Evolutionary conservation across 2,329 filamentous ascomycete species (phyloP), one percentile per base, ranked within the genome.

Genomic region (Acephala macrosclerotiorum): DNA sequence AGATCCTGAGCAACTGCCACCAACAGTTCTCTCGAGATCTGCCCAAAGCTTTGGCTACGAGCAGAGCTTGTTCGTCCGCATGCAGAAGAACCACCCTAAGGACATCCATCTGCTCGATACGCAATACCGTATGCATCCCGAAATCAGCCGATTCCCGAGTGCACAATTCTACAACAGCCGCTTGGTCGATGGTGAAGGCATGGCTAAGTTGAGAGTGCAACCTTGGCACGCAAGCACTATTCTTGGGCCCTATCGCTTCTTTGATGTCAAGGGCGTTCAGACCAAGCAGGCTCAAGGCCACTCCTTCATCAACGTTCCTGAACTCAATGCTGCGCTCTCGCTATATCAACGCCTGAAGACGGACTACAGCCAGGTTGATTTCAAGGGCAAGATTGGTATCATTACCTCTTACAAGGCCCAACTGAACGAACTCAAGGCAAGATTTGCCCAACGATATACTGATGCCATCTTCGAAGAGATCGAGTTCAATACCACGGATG

Each of bases 321-420:
- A 99, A 77, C 83, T 98, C 66, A 90, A 92, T 51, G 91, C 97
- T 67, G 94, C 96, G 1, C 86, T 97, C 81, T 87, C 91, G 73
- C 83, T 99, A 14, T 98, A 96, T 77, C 86, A 92, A 49, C 88
- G 94, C 3, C 87, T 99, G 69, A 87, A 86, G 45, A 85, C 84
- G 0, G 94, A 97, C 75, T 95, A 91, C 70, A 80, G 80, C 20
- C 81, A 83, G 2, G 87, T 87, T 68, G 88, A 96, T 73, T 89
- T 96, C 71, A 87, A 85, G 45, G 89, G 91, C 68, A 97, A 97
- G 76, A 91, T 99, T 63, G 96, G 96, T 72, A 95, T 99, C 77
- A 99, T 99, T 76, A 98, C 96, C 0, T 96, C 95, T 0, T 99
- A 99, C 80, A 99, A 98, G 77, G 94, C 93, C 22, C 96, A 99